phyloP scores from a whole-genome alignment of 129 eudicot species.

The Cynara cardunculus region DNA sequence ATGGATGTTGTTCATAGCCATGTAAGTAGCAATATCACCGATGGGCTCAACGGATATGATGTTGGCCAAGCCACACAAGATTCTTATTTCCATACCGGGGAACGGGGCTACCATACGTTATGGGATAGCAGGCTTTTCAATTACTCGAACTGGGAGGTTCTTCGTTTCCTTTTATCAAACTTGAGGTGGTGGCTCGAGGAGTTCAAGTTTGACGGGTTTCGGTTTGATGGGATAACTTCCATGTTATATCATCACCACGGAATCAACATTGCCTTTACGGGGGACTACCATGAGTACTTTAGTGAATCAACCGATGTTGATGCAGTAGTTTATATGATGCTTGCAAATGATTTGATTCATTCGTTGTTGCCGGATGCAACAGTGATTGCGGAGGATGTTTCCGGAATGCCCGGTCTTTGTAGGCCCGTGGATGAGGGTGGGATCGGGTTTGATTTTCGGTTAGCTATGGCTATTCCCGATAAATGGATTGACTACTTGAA shows the following conservation, averaged over 20 bases:
- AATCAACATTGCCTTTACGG: slow-evolving; percentile 66
- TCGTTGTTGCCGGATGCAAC: slow-evolving; percentile 66
- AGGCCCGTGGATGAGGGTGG: slow-evolving; percentile 89
- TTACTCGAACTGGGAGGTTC: slow-evolving; percentile 95
- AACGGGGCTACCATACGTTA: slow-evolving; percentile 80
- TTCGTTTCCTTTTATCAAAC: slow-evolving; percentile 89
- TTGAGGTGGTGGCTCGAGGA: slow-evolving; percentile 93
- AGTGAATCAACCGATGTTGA: slow-evolving; percentile 89
- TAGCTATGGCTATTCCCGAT: slow-evolving; percentile 97
- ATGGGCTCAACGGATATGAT: slow-evolving; percentile 95
- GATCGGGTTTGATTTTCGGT: slow-evolving; percentile 88
- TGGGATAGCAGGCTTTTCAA: slow-evolving; percentile 97
- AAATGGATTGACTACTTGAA: slow-evolving; percentile 94
- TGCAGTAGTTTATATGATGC: slow-evolving; percentile 86
- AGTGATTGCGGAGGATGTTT: slow-evolving; percentile 94
- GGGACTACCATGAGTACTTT: slow-evolving; percentile 73
- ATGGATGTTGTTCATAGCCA: slow-evolving; percentile 99
- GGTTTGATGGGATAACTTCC: slow-evolving; percentile 95
- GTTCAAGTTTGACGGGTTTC: slow-evolving; percentile 86
- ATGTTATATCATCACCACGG: slow-evolving; percentile 96
- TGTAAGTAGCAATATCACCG: slow-evolving; percentile 87
- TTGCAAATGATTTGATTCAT: slow-evolving; percentile 76
- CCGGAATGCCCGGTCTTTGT: slow-evolving; percentile 97
- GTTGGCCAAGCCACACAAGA: slow-evolving; percentile 91
- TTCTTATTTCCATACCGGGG: slow-evolving; percentile 90